Evolutionary conservation across 192 early-diverging fungal genomes (phyloP), one percentile per base, ranked within the genome.

Genomic region (Coemansia sp.): DNA sequence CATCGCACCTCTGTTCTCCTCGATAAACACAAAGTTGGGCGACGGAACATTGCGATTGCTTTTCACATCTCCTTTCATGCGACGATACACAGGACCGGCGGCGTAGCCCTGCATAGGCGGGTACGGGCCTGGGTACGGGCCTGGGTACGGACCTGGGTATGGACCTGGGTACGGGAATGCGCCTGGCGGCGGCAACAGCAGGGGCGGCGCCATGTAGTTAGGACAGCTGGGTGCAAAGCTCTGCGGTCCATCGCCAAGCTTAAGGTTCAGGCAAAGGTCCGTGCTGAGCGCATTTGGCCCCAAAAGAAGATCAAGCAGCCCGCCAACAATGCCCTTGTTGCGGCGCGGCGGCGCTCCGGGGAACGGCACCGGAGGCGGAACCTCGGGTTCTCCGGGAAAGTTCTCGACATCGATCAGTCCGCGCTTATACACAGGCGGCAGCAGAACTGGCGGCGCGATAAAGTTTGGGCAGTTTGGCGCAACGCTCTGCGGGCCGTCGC

Each of bases 401-500:
- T 78, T 72, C 14, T 72, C 71, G 17, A 78, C 66, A 31, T 78
- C 70, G 28, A 78, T 71, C 20, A 78, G 75, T 0, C 71, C 76
- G 56, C 76, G 76, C 66, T 67, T 79, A 59, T 66, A 78, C 17
- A 69, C 34, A 3, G 74, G 73, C 12, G 75, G 76, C 23, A 68
- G 62, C 9, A 78, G 66, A 57, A 78, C 54, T 7, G 75, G 70
- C 37, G 76, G 76, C 2, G 71, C 60, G 5, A 78, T 21, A 22
- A 63, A 78, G 76, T 78, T 78, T 9, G 76, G 76, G 36, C 76
- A 79, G 42, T 65, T 63, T 36, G 76, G 76, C 4, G 71, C 71
- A 49, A 79, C 21, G 61, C 76, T 79, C 58, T 79, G 76, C 21
- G 76, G 76, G 3, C 76, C 76, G 58, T 79, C 76, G 56, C 76